Evolutionary conservation across 257 asterid species (phyloP), one percentile per base, ranked within the genome.

Genomic region (Leptodermis oblonga): DNA sequence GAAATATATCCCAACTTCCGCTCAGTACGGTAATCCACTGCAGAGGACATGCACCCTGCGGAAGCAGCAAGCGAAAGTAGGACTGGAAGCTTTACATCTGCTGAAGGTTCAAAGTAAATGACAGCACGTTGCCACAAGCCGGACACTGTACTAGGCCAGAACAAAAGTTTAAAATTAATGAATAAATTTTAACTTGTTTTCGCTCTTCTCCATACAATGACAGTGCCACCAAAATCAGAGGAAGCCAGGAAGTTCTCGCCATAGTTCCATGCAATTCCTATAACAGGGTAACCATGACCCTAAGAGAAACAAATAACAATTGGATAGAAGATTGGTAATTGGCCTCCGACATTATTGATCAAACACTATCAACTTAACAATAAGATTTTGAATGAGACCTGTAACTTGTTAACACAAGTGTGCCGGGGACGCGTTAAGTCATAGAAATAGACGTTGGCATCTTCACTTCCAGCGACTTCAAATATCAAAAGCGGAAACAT

Each of bases 391-490:
- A 75, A 62, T 71, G 34, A 15, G 74, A 94, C 99, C 97, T 94
- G 97, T 72, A 94, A 83, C 82, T 91, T 94, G 92, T 94, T 94
- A 28, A 94, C 99, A 72, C 99, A 91, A 5, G 99, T 77, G 75
- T 92, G 93, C 74, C 68, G 83, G 36, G 97, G 97, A 69, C 95
- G 86, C 22, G 97, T 91, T 72, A 94, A 76, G 86, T 94, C 97
- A 20, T 91, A 91, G 86, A 94, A 94, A 82, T 89, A 94, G 62
- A 94, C 97, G 72, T 87, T 94, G 61, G 90, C 82, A 70, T 94
- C 99, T 81, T 94, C 99, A 68, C 99, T 94, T 78, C 99, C 99
- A 72, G 96, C 97, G 80, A 94, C 99, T 94, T 69, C 81, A 78
- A 31, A 72, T 65, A 33, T 67, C 17, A 34, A 20, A 61, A 69